Conservation (phyloP, 2,329 filamentous ascomycete genomes). For the Ophiostoma tasmaniense region DNA sequence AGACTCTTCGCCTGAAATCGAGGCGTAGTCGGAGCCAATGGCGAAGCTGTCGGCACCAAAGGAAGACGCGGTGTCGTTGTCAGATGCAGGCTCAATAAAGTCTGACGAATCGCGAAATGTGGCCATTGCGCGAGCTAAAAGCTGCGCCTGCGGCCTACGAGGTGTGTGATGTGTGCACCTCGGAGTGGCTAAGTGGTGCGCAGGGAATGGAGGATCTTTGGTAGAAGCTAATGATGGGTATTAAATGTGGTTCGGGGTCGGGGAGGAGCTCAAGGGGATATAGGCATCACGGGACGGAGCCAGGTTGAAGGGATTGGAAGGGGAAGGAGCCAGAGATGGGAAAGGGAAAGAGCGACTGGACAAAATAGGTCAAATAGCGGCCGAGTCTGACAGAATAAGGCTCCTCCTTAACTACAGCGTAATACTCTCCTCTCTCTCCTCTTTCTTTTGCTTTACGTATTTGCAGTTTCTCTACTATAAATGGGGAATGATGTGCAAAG, state of each 20-base stretch:
- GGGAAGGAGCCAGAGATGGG: not conserved
- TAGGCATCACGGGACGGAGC: no score
- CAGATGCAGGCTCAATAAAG: not conserved
- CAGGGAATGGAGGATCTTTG: no score
- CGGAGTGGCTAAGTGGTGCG: no score
- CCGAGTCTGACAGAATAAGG: not conserved
- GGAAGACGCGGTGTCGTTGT: not conserved
- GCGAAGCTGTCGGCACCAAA: slow-evolving; percentile 20
- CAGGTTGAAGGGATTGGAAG: not conserved
- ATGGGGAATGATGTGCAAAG: not conserved
- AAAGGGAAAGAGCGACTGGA: not conserved
- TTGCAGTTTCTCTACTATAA: not conserved
- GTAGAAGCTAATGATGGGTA: not conserved
- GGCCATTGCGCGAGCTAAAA: not conserved
- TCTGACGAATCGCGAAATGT: not conserved
- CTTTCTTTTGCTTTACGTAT: not conserved
- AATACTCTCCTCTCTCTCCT: no score
- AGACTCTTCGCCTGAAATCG: slow-evolving; percentile 29
- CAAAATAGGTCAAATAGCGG: not conserved
- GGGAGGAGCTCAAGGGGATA: no score
- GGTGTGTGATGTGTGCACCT: no score
- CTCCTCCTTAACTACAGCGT: not conserved
- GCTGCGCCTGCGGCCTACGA: not conserved
- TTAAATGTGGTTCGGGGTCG: no score
- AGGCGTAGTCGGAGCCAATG: slow-evolving; percentile 34